These are phyloP conservation scores for Picea abies DNA, from an alignment of 83 land plant genomes.

Conservation along the genomic window DNA sequence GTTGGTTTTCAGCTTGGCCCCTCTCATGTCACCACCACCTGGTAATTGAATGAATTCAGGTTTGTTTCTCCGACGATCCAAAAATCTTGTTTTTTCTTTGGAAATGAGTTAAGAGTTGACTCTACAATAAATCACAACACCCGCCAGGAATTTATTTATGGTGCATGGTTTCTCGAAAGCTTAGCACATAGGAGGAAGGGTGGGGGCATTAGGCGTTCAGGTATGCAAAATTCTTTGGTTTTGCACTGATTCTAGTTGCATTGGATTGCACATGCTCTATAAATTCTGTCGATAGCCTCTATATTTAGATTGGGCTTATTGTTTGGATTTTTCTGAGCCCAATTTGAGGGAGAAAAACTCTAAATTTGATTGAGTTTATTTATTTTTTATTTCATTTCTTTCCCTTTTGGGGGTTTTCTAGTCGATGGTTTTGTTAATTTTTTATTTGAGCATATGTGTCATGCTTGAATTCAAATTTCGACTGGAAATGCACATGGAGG, in stretches of 20 bases:
- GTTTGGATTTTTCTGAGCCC: not conserved
- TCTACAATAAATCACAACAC: too few species aligned
- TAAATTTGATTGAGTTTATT: not conserved
- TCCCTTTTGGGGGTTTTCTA: not conserved
- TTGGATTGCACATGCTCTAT: not conserved
- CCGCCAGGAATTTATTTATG: too few species aligned
- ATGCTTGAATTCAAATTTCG: not conserved
- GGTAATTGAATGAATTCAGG: too few species aligned
- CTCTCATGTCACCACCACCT: too few species aligned
- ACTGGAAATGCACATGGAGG: too few species aligned
- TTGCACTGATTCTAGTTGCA: not conserved
- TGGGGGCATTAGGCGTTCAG: not conserved
- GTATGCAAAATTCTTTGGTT: not conserved
- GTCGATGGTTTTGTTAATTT: not conserved
- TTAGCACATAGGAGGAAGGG: too few species aligned
- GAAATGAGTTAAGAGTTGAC: not conserved
- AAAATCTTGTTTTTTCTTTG: too few species aligned
- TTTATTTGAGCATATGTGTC: not conserved
- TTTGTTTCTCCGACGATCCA: too few species aligned
- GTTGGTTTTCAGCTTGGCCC: too few species aligned
- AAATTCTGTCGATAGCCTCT: not conserved
- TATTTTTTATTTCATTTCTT: not conserved
- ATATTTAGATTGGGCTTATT: not conserved
- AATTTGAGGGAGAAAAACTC: not conserved
- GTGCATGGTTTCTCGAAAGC: too few species aligned